Conservation (phyloP, 1,284 basidiomycete species). For the Sporisorium reilianum region DNA sequence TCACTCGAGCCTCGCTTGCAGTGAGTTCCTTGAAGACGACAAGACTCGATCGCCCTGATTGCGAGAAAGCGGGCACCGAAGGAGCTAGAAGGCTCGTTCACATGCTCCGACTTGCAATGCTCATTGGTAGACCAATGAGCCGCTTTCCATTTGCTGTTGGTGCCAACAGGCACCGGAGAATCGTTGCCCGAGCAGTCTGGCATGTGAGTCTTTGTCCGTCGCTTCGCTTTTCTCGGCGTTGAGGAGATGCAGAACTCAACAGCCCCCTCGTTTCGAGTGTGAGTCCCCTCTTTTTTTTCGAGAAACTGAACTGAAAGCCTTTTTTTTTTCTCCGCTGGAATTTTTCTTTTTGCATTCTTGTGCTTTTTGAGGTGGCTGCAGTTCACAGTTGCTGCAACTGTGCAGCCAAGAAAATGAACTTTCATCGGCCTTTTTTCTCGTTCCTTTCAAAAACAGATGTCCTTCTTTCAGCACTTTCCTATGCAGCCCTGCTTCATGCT, state of each 20-base stretch:
- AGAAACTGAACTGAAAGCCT: constrained; percentile 28
- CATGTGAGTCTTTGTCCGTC: background rate
- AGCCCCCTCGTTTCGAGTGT: constrained; percentile 15
- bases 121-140: too few relatives aligned
- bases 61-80: too few relatives aligned
- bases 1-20: too few relatives aligned
- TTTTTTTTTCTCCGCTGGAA: constrained; percentile 1
- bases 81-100: too few relatives aligned
- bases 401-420: background rate
- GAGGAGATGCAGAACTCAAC: constrained; percentile 12
- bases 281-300: constrained; percentile 18
- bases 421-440: background rate
- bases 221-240: constrained; percentile 4
- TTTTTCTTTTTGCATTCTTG: background rate
- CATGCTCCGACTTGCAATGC: too few relatives aligned
- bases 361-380: background rate
- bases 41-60: too few relatives aligned
- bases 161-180: too few relatives aligned
- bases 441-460: background rate
- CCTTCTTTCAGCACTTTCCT: constrained; percentile 3
- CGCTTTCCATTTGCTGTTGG: too few relatives aligned
- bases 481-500: too few relatives aligned
- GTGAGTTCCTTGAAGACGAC: too few relatives aligned
- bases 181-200: too few relatives aligned
- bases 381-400: background rate